A percentile compares a stretch with the other conserved stretches of the same genome.
Conservation (phyloP, 2,329 filamentous ascomycete genomes). For the Cytospora mali region DNA sequence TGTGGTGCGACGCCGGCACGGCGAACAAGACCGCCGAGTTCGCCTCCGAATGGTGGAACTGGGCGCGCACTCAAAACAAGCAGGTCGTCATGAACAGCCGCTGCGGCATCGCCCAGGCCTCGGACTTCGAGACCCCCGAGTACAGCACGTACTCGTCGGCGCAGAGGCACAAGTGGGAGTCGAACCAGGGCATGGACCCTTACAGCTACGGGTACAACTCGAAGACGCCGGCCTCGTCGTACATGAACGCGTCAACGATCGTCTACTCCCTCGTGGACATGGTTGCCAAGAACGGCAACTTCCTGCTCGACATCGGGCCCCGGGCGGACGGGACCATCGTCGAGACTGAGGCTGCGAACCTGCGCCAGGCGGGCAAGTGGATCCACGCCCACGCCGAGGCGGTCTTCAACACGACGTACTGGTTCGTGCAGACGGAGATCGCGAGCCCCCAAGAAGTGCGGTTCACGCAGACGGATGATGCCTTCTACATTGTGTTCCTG, state of each 20-base stretch:
- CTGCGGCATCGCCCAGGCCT: slow-evolving; percentile 53
- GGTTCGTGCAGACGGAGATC: slow-evolving; percentile 48
- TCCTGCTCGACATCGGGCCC: slow-evolving; percentile 59
- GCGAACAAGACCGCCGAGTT: slow-evolving; percentile 47
- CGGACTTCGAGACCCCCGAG: slow-evolving; percentile 64
- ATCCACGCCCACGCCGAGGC: slow-evolving; percentile 56
- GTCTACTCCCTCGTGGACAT: slow-evolving; percentile 54
- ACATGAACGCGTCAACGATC: slow-evolving; percentile 55
- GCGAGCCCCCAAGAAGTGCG: slow-evolving; percentile 39
- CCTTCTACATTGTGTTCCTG: slow-evolving; percentile 50
- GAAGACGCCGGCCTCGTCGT: slow-evolving; percentile 50
- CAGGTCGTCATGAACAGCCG: slow-evolving; percentile 60
- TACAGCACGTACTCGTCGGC: slow-evolving; percentile 53
- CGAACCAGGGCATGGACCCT: slow-evolving; percentile 61
- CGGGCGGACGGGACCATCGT: slow-evolving; percentile 57
- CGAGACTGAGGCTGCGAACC: slow-evolving; percentile 48
- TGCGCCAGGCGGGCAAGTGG: slow-evolving; percentile 56
- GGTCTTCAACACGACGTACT: slow-evolving; percentile 60
- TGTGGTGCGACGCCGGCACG: slow-evolving; percentile 53
- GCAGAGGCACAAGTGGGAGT: slow-evolving; percentile 61
- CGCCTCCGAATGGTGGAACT: slow-evolving; percentile 46
- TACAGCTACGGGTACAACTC: slow-evolving; percentile 62
- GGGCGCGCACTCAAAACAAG: slow-evolving; percentile 41
- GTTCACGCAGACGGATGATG: slow-evolving; percentile 49
- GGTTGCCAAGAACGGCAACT: slow-evolving; percentile 58